Conservation (phyloP, 331 rosid genomes). For the Pyracantha coccinea region DNA sequence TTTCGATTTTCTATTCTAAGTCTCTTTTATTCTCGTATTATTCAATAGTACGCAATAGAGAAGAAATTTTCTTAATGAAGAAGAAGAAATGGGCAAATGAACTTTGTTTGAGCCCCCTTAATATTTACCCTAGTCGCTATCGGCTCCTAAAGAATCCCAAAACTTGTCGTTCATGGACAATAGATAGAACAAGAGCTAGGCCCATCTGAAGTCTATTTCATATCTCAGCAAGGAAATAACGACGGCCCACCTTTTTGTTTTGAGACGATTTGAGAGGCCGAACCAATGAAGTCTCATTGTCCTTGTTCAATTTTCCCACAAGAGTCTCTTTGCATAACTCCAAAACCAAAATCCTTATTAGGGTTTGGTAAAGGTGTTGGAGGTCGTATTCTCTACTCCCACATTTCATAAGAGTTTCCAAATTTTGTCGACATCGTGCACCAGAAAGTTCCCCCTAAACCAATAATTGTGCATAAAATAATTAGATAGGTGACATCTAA, state of each 20-base stretch:
- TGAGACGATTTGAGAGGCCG: neutral
- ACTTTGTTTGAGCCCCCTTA: neutral
- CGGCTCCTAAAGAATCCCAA: conserved; percentile 2
- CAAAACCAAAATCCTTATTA: neutral
- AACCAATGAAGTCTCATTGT: neutral
- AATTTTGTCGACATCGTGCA: neutral
- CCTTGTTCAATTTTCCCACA: neutral
- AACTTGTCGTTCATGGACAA: neutral
- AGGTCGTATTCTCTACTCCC: neutral
- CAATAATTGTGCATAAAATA: neutral
- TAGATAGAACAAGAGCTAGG: neutral
- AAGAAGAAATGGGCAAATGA: neutral
- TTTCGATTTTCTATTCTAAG: neutral
- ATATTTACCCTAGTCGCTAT: neutral
- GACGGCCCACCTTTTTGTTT: neutral
- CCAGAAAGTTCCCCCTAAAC: neutral
- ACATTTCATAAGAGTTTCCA: neutral
- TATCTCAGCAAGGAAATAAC: neutral
- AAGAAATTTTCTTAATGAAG: no score
- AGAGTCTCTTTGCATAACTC: neutral
- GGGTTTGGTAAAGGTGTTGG: neutral
- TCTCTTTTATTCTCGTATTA: no score
- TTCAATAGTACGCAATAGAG: no score
- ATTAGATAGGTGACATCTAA: neutral
- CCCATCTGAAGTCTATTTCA: neutral